These are phyloP conservation scores for Houttuynia cordata DNA, from an alignment of 164 flowering plant genomes.

Conservation along the genomic window DNA sequence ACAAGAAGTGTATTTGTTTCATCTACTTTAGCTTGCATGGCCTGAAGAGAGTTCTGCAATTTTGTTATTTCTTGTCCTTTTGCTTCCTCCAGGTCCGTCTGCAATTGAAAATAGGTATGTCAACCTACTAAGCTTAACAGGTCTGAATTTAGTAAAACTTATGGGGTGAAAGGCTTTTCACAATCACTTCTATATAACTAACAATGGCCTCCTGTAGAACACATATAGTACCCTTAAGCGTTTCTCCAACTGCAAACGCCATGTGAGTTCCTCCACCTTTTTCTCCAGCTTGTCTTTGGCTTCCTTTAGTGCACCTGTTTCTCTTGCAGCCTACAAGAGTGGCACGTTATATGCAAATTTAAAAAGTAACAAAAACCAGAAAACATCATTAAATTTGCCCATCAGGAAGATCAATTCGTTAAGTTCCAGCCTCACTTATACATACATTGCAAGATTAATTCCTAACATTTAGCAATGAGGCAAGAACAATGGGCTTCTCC, in stretches of 20 bases:
- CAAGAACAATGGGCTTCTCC: neutral
- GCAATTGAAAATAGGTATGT: constrained; percentile 7
- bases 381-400: neutral
- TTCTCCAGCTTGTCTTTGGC: constrained; percentile 93
- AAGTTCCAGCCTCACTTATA: no score
- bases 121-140: neutral
- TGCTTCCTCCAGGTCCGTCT: constrained; percentile 65
- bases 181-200: neutral
- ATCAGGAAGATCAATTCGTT: no score
- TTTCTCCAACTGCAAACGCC: constrained; percentile 84
- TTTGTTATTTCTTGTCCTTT: constrained; percentile 42
- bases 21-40: constrained; percentile 33
- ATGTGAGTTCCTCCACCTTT: constrained; percentile 80
- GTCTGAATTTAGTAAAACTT: no score
- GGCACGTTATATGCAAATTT: neutral
- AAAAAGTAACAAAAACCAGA: neutral
- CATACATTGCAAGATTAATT: neutral
- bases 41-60: constrained; percentile 35
- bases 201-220: neutral
- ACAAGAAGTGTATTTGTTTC: constrained; percentile 40
- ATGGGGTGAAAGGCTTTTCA: neutral
- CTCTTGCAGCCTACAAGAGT: constrained; percentile 65
- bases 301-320: constrained; percentile 92
- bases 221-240: constrained; percentile 55
- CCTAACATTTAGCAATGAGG: neutral